Conservation (phyloP, 169 alveolate genomes). For the Cryptosporidium parvum region DNA sequence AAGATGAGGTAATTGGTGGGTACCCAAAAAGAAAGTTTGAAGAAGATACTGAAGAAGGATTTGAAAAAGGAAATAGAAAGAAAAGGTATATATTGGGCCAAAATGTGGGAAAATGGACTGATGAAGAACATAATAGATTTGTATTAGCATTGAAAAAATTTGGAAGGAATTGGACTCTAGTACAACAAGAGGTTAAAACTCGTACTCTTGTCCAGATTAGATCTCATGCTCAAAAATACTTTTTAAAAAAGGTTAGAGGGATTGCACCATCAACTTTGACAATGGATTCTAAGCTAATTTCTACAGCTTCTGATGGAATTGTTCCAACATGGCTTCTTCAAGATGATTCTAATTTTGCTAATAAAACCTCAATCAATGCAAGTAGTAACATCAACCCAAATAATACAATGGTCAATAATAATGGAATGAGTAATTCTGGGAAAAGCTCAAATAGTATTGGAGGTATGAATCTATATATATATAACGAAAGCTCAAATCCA, state of each 20-base stretch:
- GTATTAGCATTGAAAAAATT: conserved; percentile 79
- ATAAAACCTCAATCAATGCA: conserved; percentile 53
- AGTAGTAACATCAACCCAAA: conserved; percentile 3
- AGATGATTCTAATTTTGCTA: conserved; percentile 67
- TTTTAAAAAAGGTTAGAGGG: conserved; percentile 76
- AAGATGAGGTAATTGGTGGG: conserved; percentile 35
- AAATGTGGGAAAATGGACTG: conserved; percentile 83
- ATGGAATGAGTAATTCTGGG: neutral
- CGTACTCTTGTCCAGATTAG: conserved; percentile 83
- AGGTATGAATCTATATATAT: neutral
- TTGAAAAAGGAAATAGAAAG: conserved; percentile 50
- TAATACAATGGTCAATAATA: neutral
- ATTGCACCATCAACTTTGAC: conserved; percentile 59
- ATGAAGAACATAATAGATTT: conserved; percentile 83
- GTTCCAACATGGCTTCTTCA: conserved; percentile 75
- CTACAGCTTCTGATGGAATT: conserved; percentile 75
- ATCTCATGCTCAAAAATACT: conserved; percentile 87
- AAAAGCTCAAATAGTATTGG: neutral
- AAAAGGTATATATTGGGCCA: conserved; percentile 72
- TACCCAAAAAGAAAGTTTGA: conserved; percentile 52
- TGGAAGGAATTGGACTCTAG: conserved; percentile 86
- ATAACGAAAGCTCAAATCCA: conserved; percentile 10
- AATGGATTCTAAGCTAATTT: conserved; percentile 64
- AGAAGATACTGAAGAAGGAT: conserved; percentile 48
- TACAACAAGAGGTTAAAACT: conserved; percentile 81